Evolutionary conservation across 495 filamentous ascomycete species (phyloP), one percentile per base, ranked within the genome.

Genomic region (Alectoria sarmentosa): DNA sequence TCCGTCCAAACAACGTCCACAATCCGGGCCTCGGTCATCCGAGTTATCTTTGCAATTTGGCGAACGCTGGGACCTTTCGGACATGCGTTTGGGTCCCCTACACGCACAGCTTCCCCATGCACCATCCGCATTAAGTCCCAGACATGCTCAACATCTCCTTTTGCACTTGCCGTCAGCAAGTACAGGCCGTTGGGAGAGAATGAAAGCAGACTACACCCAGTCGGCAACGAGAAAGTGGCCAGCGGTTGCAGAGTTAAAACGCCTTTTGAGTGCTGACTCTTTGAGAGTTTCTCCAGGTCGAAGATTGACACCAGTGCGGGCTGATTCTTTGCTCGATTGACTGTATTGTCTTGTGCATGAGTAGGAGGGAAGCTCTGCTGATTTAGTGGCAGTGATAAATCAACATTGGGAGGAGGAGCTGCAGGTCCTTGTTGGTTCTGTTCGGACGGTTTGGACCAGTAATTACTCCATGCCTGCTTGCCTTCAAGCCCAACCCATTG

Each of bases 121-220:
- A 70, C 44, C 58, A 70, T 63, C 67, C 89, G 88, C 86, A 93
- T 88, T 60, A 97, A 76, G 76, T 96, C 90, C 94, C 94, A 98
- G 3, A 97, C 85, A 65, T 88, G 90, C 73, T 95, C 87, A 7
- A 94, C 84, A 70, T 98, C 94, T 14, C 94, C 94, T 68, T 96
- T 97, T 69, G 83, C 88, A 73, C 89, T 97, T 23, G 90, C 92
- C 1, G 90, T 98, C 66, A 98, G 84, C 14, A 98, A 78, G 72
- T 85, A 84, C 4, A 96, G 75, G 3, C 93, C 93, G 55, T 84
- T 88, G 0, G 94, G 92, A 54, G 92, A 86, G 61, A 98, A 90
- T 0, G 92, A 95, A 28, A 98, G 74, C 71, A 90, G 92, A 73
- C 94, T 97, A 74, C 92, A 96, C 30, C 94, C 94, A 58, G 88